phyloP scores from a whole-genome alignment of 495 filamentous ascomycete species.

The Lentithecium fluviatile region DNA sequence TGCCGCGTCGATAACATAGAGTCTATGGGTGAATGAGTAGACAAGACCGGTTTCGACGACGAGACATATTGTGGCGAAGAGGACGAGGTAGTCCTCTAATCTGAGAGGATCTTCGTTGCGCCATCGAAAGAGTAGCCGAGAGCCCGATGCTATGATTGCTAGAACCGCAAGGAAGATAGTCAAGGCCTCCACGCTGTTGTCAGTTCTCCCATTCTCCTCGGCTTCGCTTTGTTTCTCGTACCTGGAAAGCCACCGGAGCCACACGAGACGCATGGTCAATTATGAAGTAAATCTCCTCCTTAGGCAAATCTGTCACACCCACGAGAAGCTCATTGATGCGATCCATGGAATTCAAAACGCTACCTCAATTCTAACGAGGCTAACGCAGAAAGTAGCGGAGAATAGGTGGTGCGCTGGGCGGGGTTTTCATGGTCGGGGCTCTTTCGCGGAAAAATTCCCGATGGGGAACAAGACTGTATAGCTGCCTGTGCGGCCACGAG shows the following conservation, averaged over 20 bases:
- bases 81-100: slow-evolving; percentile 10
- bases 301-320: background rate
- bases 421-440: background rate
- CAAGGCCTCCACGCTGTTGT: background rate
- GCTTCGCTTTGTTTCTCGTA: background rate
- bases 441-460: background rate
- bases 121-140: slow-evolving; percentile 3
- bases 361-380: background rate
- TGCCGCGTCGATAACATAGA: slow-evolving; percentile 3
- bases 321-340: background rate
- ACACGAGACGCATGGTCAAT: slow-evolving; percentile 11
- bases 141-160: background rate
- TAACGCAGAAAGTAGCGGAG: background rate
- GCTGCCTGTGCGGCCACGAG: no score
- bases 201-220: background rate
- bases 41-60: slow-evolving; percentile 3
- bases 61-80: slow-evolving; percentile 12
- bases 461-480: no score
- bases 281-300: background rate
- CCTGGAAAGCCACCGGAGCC: background rate
- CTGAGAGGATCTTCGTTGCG: background rate
- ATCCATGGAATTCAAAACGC: background rate
- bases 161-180: background rate
- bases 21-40: background rate
- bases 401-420: no score